phyloP scores from a whole-genome alignment of 83 land plant species.

The Picea abies region DNA sequence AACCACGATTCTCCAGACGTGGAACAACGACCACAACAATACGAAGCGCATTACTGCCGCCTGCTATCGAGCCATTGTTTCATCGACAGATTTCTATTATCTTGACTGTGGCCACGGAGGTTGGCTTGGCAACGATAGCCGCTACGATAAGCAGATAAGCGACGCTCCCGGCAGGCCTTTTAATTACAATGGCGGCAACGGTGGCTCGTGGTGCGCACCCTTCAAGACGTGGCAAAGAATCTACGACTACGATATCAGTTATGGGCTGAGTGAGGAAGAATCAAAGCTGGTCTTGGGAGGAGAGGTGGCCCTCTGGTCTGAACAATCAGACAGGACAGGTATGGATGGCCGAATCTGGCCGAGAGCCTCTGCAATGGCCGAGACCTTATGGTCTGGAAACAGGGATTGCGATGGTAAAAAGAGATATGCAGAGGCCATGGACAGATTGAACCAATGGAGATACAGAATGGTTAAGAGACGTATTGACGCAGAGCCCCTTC shows the following conservation, averaged over 20 bases:
- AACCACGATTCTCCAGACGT: conserved; percentile 78
- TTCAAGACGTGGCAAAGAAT: conserved; percentile 87
- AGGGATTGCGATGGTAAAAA: conserved; percentile 53
- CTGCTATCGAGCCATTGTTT: conserved; percentile 84
- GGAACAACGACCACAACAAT: conserved; percentile 81
- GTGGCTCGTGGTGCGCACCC: conserved; percentile 92
- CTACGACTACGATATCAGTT: conserved; percentile 78
- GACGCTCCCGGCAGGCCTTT: conserved; percentile 16
- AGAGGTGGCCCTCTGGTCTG: conserved; percentile 96
- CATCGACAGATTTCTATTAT: conserved; percentile 80
- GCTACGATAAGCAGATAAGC: conserved; percentile 32
- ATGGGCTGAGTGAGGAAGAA: conserved; percentile 66
- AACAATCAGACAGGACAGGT: conserved; percentile 79
- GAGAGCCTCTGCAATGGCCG: conserved; percentile 82
- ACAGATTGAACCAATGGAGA: conserved; percentile 81
- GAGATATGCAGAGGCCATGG: conserved; percentile 77
- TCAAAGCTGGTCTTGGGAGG: conserved; percentile 76
- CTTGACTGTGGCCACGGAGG: conserved; percentile 91
- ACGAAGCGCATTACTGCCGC: conserved; percentile 61
- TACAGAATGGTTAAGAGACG: conserved; percentile 73
- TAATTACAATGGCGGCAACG: conserved; percentile 46
- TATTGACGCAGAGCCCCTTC: conserved; percentile 81
- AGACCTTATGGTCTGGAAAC: conserved; percentile 93
- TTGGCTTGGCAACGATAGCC: conserved; percentile 78
- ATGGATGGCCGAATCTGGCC: conserved; percentile 82